Evolutionary conservation across 805 yeast species (phyloP).

Genomic region (Limtongia smithiae): DNA sequence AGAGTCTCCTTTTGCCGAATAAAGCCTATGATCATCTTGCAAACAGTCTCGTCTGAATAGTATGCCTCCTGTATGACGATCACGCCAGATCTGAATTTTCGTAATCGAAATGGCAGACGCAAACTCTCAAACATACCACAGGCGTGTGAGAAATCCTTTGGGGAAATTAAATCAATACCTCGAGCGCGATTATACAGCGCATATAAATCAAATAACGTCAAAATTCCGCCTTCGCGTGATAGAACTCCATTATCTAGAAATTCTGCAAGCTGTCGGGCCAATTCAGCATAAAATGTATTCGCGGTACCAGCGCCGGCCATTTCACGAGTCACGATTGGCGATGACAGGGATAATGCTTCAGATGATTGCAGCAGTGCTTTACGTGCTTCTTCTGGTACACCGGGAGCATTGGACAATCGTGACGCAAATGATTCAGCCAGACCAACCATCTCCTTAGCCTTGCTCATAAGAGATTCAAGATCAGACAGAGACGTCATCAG

Average conservation of each 20-base stretch:
- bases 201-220: slow-evolving; percentile 60
- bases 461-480: slow-evolving; percentile 68
- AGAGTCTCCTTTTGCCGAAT: background rate
- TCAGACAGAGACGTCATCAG: slow-evolving; percentile 73
- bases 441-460: slow-evolving; percentile 65
- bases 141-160: slow-evolving; percentile 63
- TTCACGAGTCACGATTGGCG: slow-evolving; percentile 38
- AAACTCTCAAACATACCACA: slow-evolving; percentile 54
- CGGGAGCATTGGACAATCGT: slow-evolving; percentile 33
- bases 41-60: slow-evolving; percentile 39
- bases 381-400: slow-evolving; percentile 39
- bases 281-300: slow-evolving; percentile 45
- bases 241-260: slow-evolving; percentile 51
- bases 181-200: slow-evolving; percentile 62
- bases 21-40: slow-evolving; percentile 11
- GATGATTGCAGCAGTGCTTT: slow-evolving; percentile 38
- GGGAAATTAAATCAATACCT: slow-evolving; percentile 63
- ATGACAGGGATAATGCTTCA: slow-evolving; percentile 36
- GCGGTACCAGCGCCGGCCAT: slow-evolving; percentile 37
- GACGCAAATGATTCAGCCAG: slow-evolving; percentile 44
- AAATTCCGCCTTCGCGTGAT: slow-evolving; percentile 53
- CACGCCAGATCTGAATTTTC: slow-evolving; percentile 42
- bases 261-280: slow-evolving; percentile 76
- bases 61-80: slow-evolving; percentile 42
- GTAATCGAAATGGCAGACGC: slow-evolving; percentile 53